Conservation (phyloP, 331 rosid species). For the Cydonia oblonga region DNA sequence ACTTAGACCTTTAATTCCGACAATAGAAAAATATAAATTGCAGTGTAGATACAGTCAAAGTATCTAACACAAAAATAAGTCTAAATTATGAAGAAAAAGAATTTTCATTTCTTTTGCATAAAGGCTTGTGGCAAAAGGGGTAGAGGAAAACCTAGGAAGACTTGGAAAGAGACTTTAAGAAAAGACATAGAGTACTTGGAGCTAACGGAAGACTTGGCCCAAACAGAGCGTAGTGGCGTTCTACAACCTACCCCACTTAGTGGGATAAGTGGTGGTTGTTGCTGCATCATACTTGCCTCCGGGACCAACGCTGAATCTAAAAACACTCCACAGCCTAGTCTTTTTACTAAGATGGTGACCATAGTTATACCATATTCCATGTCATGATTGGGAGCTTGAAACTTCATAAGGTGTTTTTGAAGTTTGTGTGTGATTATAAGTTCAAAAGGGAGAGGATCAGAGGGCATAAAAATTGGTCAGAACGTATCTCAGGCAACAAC, state of each 20-base stretch:
- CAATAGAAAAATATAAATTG: neutral
- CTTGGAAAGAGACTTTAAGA: too few species aligned
- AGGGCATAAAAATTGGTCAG: neutral
- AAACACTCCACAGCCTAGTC: neutral
- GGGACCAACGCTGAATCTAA: neutral
- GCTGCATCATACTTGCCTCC: neutral
- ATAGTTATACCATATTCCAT: neutral
- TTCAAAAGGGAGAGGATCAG: neutral
- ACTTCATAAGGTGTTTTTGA: neutral
- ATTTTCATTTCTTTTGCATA: neutral
- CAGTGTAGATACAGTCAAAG: neutral
- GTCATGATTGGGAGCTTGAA: neutral
- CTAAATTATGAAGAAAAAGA: neutral
- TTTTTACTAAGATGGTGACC: neutral
- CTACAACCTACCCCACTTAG: too few species aligned
- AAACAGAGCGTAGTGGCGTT: too few species aligned
- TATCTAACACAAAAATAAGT: neutral
- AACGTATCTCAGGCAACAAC: neutral
- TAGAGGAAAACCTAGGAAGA: too few species aligned
- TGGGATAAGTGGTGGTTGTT: too few species aligned
- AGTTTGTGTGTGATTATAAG: neutral
- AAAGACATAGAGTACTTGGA: too few species aligned
- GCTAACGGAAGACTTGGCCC: too few species aligned
- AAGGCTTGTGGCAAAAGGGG: too few species aligned
- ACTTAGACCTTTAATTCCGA: neutral